A percentile compares a stretch with the other conserved stretches of the same genome.
phyloP scores from a whole-genome alignment of 495 filamentous ascomycete species.

The Neurospora hispaniola region DNA sequence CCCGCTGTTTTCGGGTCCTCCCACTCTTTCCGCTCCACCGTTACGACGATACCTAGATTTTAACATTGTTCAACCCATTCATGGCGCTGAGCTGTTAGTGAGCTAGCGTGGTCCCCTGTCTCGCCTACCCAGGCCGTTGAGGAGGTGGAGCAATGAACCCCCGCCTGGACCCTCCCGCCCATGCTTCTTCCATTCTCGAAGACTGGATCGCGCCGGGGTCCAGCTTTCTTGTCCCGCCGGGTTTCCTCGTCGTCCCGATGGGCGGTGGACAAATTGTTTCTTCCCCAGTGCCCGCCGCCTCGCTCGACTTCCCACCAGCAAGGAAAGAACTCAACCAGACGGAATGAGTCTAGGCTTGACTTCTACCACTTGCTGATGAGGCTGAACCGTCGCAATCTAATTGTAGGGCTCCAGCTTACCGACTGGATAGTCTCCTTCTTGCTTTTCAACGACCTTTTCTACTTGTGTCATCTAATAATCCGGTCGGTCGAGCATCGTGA shows the following conservation, averaged over 20 bases:
- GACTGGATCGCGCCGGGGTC: background rate
- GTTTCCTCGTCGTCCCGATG: background rate
- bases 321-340: background rate
- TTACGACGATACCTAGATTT: background rate
- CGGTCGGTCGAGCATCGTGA: background rate
- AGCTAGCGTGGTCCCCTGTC: background rate
- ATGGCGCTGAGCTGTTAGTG: background rate
- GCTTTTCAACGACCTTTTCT: background rate
- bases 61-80: background rate
- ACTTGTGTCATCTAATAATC: background rate
- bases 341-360: background rate
- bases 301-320: background rate
- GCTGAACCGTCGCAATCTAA: background rate
- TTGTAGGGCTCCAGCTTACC: background rate
- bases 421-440: background rate
- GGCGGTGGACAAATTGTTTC: background rate
- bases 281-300: background rate
- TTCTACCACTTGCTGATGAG: background rate
- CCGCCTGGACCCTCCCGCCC: background rate
- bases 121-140: background rate
- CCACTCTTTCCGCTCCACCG: background rate
- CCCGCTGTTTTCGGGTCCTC: background rate
- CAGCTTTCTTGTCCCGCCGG: background rate
- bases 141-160: background rate
- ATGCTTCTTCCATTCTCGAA: background rate